Percentiles rank a stretch among this genome's conserved stretches.
Conservation (phyloP, 441 rosid species). For the Metrosideros polymorpha region DNA sequence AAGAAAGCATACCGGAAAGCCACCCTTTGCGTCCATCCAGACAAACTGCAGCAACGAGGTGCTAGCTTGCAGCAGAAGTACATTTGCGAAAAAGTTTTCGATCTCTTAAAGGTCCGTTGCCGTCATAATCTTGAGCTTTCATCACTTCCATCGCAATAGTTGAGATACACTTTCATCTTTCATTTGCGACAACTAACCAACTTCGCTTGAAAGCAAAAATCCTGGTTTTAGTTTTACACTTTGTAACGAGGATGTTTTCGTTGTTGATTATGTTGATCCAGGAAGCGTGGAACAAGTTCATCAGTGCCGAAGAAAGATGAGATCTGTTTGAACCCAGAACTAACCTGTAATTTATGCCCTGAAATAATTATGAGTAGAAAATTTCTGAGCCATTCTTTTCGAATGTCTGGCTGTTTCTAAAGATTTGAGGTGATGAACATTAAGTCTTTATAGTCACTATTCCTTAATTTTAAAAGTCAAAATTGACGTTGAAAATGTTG, state of each 20-base stretch:
- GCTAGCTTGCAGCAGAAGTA: constrained; percentile 89
- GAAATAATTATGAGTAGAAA: background rate
- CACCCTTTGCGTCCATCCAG: constrained; percentile 89
- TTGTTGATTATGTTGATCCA: constrained; percentile 14
- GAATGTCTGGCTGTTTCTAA: background rate
- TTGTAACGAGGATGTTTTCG: background rate
- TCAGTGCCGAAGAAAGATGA: constrained; percentile 54
- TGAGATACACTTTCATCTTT: background rate
- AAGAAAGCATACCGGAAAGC: constrained; percentile 94
- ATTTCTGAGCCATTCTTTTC: background rate
- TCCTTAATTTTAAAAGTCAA: background rate
- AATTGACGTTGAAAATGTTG: background rate
- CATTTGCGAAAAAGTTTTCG: constrained; percentile 90
- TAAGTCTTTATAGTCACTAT: background rate
- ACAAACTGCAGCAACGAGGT: constrained; percentile 96
- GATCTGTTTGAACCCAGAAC: background rate
- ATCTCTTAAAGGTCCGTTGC: constrained; percentile 72
- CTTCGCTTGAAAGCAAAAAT: background rate
- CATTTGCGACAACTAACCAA: background rate
- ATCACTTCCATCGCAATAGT: background rate
- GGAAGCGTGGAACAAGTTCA: constrained; percentile 95
- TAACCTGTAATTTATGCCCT: background rate
- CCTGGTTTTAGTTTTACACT: background rate
- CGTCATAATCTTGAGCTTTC: background rate
- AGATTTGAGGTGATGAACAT: background rate